Evolutionary conservation across 2,329 filamentous ascomycete species (phyloP), one percentile per base, ranked within the genome.

Genomic region (Aspergillus candidus): DNA sequence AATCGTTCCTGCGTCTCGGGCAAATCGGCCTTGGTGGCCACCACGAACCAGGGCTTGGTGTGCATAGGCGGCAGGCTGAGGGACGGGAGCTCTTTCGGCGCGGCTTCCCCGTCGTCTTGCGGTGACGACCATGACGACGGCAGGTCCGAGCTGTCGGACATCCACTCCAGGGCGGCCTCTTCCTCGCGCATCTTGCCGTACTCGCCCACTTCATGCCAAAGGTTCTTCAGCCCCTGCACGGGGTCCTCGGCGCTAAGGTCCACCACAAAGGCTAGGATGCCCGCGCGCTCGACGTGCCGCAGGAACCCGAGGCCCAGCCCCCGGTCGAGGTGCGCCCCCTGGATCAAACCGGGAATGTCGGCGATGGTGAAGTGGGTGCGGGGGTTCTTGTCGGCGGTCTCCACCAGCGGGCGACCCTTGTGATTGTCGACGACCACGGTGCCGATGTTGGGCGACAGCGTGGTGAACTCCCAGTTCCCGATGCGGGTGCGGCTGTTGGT

Each of bases 381-480:
- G 1, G 78, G 61, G 69, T 76, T 69, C 65, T 73, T 63, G 64
- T 72, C 56, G 60, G 72, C 56, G 51, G 69, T 70, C 37, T 73
- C 66, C 31, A 80, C 62, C 5, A 69, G 50, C 1, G 89, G 88
- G 0, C 87, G 80, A 2, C 90, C 88, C 46, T 82, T 83, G 70
- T 93, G 80, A 62, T 90, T 80, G 65, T 98, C 93, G 10, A 98
- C 78, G 11, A 97, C 84, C 6, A 98, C 88, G 1, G 93, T 98
- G 40, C 93, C 93, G 43, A 98, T 94, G 55, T 94, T 96, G 3
- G 93, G 93, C 55, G 90, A 84, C 7, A 98, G 75, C 0, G 93
- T 98, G 3, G 93, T 98, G 65, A 98, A 98, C 8, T 89, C 91
- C 93, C 93, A 98, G 63, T 86, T 83, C 33, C 93, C 93, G 4